Percentiles rank a stretch among this genome's conserved stretches.
Evolutionary conservation across 2,329 filamentous ascomycete genomes (phyloP).

Genomic region (Sclerotinia minor): DNA sequence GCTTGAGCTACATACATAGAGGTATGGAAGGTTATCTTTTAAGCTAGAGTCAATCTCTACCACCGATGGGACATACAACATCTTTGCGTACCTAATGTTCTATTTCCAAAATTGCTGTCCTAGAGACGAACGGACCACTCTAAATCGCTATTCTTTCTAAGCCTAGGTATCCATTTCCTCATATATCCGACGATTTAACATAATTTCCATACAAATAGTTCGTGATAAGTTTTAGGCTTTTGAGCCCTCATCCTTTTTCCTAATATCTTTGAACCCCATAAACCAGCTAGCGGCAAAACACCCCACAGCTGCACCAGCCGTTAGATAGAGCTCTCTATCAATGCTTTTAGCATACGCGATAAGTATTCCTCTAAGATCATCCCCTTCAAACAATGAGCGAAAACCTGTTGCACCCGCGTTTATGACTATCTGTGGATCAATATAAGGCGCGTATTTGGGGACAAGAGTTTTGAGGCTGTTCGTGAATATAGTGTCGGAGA

Average conservation of each 20-base stretch:
- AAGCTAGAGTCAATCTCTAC: no score
- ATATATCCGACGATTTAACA: no score
- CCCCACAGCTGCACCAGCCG: neutral
- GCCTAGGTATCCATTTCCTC: no score
- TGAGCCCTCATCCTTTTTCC: neutral
- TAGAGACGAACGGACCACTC: no score
- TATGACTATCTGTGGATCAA: neutral
- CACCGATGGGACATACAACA: no score
- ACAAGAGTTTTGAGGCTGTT: neutral
- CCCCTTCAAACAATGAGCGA: neutral
- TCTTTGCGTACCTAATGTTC: no score
- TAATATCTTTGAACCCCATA: conserved; percentile 8
- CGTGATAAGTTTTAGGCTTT: no score
- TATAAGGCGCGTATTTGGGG: neutral
- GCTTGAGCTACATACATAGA: no score
- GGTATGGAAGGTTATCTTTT: no score
- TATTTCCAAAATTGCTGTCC: no score
- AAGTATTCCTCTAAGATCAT: neutral
- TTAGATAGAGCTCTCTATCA: conserved; percentile 4
- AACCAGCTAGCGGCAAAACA: neutral
- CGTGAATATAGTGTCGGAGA: neutral
- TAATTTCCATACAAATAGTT: no score
- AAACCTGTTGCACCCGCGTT: conserved; percentile 13
- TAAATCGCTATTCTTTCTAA: no score
- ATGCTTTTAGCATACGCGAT: neutral